These are phyloP conservation scores for Talaromyces atroroseus DNA, from an alignment of 2,329 filamentous ascomycete species.

Conservation along the genomic window DNA sequence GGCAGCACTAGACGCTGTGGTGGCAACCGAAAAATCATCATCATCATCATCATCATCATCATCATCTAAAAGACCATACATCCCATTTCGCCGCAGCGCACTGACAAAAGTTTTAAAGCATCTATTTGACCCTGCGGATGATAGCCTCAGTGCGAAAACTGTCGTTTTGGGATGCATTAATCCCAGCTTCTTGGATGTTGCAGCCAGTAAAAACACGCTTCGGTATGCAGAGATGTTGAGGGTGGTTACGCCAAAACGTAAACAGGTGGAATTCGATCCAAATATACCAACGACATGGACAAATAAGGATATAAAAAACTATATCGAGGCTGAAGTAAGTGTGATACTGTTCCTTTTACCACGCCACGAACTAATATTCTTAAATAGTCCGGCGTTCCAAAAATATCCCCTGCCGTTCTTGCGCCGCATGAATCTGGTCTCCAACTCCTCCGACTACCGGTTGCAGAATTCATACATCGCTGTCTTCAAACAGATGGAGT, in stretches of 20 bases:
- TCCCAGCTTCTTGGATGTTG: conserved; percentile 42
- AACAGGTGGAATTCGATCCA: neutral
- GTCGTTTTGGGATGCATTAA: conserved; percentile 47
- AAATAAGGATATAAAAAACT: neutral
- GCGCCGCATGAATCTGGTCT: neutral
- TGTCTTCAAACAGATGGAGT: neutral
- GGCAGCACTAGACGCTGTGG: conserved; percentile 28
- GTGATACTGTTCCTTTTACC: neutral
- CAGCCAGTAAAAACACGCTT: conserved; percentile 46
- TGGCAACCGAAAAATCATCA: neutral
- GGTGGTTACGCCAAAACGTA: neutral
- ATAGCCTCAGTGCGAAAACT: conserved; percentile 37
- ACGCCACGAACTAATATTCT: neutral
- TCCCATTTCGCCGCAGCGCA: conserved; percentile 45
- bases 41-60: conserved; percentile 5
- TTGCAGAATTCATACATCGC: neutral
- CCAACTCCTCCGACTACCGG: neutral
- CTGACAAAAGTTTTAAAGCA: conserved; percentile 48
- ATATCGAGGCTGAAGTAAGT: neutral
- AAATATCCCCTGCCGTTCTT: neutral
- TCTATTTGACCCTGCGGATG: conserved; percentile 42
- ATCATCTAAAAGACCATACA: conserved; percentile 25
- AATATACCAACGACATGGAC: neutral
- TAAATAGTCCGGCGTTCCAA: neutral
- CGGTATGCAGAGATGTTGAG: conserved; percentile 45